Conservation (phyloP, 331 rosid species). For the Phaseolus coccineus region DNA sequence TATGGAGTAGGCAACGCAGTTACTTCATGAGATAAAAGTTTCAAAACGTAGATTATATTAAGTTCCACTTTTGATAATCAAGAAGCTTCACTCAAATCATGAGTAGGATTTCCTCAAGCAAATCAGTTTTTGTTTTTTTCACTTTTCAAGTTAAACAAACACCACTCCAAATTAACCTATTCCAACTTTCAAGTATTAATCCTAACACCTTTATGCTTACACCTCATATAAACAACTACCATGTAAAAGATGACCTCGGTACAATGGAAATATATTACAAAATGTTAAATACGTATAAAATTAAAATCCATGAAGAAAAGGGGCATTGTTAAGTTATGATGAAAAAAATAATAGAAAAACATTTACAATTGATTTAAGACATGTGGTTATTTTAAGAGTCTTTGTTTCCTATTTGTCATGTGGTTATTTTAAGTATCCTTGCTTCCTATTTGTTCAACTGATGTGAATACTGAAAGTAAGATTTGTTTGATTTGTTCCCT, state of each 20-base stretch:
- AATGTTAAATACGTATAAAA: not conserved
- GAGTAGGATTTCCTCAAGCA: not conserved
- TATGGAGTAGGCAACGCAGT: not conserved
- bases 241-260: not conserved
- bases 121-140: not conserved
- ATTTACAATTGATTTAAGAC: slow-evolving; percentile 16
- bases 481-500: slow-evolving; percentile 27
- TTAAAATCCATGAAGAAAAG: slow-evolving; percentile 1
- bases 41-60: not conserved
- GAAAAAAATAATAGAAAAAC: slow-evolving; percentile 9
- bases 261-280: slow-evolving; percentile 9
- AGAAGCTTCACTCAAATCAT: not conserved
- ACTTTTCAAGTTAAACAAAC: not conserved
- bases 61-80: not conserved
- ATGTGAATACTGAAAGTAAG: slow-evolving; percentile 3
- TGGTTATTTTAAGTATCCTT: not conserved
- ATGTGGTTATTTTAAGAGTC: too few species aligned
- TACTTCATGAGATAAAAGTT: not conserved
- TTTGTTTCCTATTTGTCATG: not conserved
- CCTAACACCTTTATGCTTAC: not conserved
- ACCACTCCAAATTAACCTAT: not conserved
- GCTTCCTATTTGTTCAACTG: slow-evolving; percentile 28
- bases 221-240: not conserved
- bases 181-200: slow-evolving; percentile 33
- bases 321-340: not conserved